Evolutionary conservation across 2,329 filamentous ascomycete species (phyloP).

Genomic region (Botrytis aclada): DNA sequence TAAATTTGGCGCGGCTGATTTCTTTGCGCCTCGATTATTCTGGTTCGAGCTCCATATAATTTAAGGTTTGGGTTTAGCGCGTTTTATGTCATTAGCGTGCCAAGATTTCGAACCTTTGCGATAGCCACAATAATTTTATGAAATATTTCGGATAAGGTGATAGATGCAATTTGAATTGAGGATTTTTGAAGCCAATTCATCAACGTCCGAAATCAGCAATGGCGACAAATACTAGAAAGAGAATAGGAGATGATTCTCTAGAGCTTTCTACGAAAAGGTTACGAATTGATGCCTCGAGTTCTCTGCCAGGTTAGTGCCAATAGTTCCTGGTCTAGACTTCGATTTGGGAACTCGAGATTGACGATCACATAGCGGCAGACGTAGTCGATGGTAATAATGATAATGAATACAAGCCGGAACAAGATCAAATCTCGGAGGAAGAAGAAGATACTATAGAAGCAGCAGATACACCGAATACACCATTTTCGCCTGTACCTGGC

Average conservation of each 20-base stretch:
- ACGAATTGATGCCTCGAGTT: constrained; percentile 23
- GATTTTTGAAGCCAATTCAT: constrained; percentile 4
- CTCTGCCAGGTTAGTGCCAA: constrained; percentile 17
- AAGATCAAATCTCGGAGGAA: constrained; percentile 36
- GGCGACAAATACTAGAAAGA: constrained; percentile 29
- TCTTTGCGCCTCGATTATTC: constrained; percentile 19
- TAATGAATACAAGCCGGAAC: constrained; percentile 38
- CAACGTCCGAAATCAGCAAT: constrained; percentile 22
- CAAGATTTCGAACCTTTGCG: constrained; percentile 23
- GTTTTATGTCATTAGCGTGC: constrained; percentile 26
- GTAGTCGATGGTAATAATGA: constrained; percentile 42
- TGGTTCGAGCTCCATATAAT: constrained; percentile 21
- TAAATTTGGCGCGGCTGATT: constrained; percentile 26
- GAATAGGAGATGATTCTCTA: constrained; percentile 25
- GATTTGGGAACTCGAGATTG: constrained; percentile 4
- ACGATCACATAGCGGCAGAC: constrained; percentile 28
- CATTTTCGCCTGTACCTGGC: constrained; percentile 46
- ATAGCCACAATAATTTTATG: constrained; percentile 22
- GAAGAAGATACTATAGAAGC: constrained; percentile 38
- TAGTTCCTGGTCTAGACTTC: constrained; percentile 21
- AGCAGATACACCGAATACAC: constrained; percentile 48
- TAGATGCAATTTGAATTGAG: neutral
- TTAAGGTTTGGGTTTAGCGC: constrained; percentile 28
- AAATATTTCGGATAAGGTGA: constrained; percentile 20
- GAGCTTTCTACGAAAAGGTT: constrained; percentile 29